phyloP scores from a whole-genome alignment of 177 flowering plant genomes.

The Telopea speciosissima region DNA sequence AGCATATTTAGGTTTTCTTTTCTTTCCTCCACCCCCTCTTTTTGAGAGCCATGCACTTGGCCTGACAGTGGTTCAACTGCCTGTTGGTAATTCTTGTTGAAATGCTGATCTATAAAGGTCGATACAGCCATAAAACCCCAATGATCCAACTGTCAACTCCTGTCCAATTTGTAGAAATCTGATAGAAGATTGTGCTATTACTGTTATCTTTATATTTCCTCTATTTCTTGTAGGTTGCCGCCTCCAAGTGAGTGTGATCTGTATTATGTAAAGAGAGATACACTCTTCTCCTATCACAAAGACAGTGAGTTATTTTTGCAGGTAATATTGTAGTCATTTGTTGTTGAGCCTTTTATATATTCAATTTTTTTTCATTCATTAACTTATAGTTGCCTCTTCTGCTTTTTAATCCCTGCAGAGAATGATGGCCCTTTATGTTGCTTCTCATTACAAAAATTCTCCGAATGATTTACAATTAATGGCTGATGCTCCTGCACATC shows the following conservation, averaged over 20 bases:
- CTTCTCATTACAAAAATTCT: slow-evolving; percentile 97
- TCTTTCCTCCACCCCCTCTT: too few species aligned
- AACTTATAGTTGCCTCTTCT: slow-evolving; percentile 5
- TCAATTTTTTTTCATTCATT: neutral
- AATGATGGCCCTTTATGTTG: slow-evolving; percentile 97
- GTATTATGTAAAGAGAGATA: slow-evolving; percentile 93
- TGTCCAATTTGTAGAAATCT: too few species aligned
- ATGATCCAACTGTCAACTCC: too few species aligned
- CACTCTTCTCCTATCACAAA: slow-evolving; percentile 94
- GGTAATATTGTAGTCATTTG: slow-evolving; percentile 34
- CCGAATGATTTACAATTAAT: slow-evolving; percentile 93
- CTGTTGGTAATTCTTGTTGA: too few species aligned
- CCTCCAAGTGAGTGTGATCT: slow-evolving; percentile 81
- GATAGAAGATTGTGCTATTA: neutral
- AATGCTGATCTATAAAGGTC: too few species aligned
- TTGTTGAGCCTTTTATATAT: neutral
- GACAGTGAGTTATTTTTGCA: slow-evolving; percentile 90
- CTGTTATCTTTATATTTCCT: slow-evolving; percentile 10
- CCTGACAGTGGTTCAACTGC: too few species aligned
- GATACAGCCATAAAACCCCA: too few species aligned
- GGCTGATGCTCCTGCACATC: slow-evolving; percentile 99
- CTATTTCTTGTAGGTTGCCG: slow-evolving; percentile 50
- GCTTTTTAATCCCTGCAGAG: slow-evolving; percentile 43
- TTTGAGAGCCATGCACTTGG: too few species aligned
- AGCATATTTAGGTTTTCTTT: too few species aligned